Conservation (phyloP, 192 early-diverging fungal species). For the Coemansia sp. region DNA sequence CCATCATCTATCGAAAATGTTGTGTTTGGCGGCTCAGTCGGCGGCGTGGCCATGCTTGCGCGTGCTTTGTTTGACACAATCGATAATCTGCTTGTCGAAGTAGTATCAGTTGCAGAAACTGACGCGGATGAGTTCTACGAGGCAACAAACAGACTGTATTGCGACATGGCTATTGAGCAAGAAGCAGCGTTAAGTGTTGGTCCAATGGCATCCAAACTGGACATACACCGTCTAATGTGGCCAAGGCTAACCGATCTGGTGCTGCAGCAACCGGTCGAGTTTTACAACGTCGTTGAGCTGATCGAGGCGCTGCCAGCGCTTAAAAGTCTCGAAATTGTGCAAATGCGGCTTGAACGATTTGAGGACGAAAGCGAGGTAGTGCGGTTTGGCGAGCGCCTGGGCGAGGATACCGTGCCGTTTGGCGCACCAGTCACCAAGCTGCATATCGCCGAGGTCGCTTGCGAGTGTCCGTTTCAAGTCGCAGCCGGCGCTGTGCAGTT, state of each 20-base stretch:
- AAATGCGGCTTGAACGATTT: not conserved
- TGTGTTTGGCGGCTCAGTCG: not conserved
- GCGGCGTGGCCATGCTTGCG: not conserved
- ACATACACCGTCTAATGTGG: not conserved
- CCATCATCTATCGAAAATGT: not conserved
- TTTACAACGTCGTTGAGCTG: not conserved
- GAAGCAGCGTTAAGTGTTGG: not conserved
- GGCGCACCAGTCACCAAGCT: not conserved
- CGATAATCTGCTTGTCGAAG: not conserved
- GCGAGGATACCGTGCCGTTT: not conserved
- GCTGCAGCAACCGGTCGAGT: not conserved
- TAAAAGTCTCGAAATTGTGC: not conserved
- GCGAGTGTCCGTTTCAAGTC: not conserved
- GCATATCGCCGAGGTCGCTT: not conserved
- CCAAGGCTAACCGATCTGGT: not conserved
- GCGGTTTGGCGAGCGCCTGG: not conserved
- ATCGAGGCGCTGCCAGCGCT: not conserved
- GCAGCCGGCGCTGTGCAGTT: constrained; percentile 1
- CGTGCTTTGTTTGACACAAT: not conserved
- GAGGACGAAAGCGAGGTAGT: not conserved
- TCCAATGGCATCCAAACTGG: not conserved
- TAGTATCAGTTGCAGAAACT: not conserved
- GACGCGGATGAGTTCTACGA: constrained; percentile 1
- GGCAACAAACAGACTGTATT: not conserved
- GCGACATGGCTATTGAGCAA: not conserved